Conservation (phyloP, 1,284 basidiomycete species). For the Sporisorium exsertum region DNA sequence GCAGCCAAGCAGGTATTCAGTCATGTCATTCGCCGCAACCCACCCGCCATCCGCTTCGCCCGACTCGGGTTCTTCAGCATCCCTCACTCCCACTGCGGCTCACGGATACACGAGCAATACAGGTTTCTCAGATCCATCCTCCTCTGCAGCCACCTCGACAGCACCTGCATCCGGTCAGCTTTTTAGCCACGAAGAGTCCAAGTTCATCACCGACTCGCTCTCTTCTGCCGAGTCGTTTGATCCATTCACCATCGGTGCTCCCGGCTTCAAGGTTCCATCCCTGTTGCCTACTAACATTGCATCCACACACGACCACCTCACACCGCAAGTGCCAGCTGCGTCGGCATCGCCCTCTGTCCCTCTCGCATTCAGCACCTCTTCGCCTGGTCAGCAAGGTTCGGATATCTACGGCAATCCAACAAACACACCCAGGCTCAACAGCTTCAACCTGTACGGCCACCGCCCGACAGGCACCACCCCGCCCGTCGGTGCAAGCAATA, state of each 20-base stretch:
- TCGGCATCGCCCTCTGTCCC: constrained; percentile 17
- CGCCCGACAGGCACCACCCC: constrained; percentile 27
- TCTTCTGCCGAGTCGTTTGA: constrained; percentile 57
- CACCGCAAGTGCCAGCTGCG: constrained; percentile 2
- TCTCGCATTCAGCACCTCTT: constrained; percentile 12
- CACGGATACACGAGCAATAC: constrained; percentile 27
- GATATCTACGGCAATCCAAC: constrained; percentile 11
- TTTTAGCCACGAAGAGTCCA: constrained; percentile 59
- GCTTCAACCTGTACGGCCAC: constrained; percentile 43
- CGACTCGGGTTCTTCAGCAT: constrained; percentile 46
- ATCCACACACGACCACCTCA: constrained; percentile 29
- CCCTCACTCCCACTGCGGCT: constrained; percentile 41
- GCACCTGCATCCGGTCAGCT: constrained; percentile 35
- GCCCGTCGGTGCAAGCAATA: constrained; percentile 15
- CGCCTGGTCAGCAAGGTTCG: constrained; percentile 4
- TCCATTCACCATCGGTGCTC: constrained; percentile 60
- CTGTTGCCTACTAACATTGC: constrained; percentile 53
- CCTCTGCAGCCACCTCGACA: constrained; percentile 8
- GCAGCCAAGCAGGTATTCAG: neutral
- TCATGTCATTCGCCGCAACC: constrained; percentile 42
- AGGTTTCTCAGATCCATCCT: constrained; percentile 27
- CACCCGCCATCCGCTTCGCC: constrained; percentile 43
- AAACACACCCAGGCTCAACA: constrained; percentile 27
- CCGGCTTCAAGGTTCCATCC: constrained; percentile 61
- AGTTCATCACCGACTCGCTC: constrained; percentile 60